A percentile compares a stretch with the other conserved stretches of the same genome.
These are phyloP conservation scores for Aspergillus texensis DNA, from an alignment of 2,329 filamentous ascomycete genomes.

Conservation along the genomic window DNA sequence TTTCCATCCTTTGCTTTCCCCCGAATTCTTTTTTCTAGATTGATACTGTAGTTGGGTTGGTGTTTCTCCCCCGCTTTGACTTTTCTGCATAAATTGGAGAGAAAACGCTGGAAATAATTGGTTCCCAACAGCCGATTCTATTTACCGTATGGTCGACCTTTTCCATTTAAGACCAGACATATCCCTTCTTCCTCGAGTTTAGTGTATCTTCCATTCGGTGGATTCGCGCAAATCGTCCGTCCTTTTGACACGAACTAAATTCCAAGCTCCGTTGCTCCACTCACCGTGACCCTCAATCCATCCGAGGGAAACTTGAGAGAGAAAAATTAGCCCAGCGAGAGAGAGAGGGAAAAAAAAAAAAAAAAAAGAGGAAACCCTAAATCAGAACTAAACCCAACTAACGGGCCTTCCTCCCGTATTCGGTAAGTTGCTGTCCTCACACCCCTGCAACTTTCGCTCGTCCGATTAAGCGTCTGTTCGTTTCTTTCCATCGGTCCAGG, in stretches of 20 bases:
- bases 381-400: slow-evolving; percentile 19
- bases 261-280: slow-evolving; percentile 18
- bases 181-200: slow-evolving; percentile 6
- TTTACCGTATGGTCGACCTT: slow-evolving; percentile 1
- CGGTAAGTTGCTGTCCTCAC: slow-evolving; percentile 22
- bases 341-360: neutral
- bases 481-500: slow-evolving; percentile 14
- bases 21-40: neutral
- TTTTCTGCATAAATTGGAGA: neutral
- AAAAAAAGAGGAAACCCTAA: slow-evolving; percentile 14
- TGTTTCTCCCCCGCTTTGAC: neutral
- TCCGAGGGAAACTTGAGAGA: slow-evolving; percentile 1
- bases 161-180: slow-evolving; percentile 1
- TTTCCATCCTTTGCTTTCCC: neutral
- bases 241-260: slow-evolving; percentile 11
- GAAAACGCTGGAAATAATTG: neutral
- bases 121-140: neutral
- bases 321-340: slow-evolving; percentile 3
- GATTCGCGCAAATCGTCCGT: slow-evolving; percentile 16
- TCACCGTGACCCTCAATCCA: neutral
- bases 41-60: neutral
- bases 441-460: slow-evolving; percentile 21
- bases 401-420: slow-evolving; percentile 25
- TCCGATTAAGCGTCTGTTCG: slow-evolving; percentile 16
- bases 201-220: slow-evolving; percentile 10